Evolutionary conservation across 2,329 filamentous ascomycete species (phyloP).

Genomic region (Magnaporthiopsis rhizophila): DNA sequence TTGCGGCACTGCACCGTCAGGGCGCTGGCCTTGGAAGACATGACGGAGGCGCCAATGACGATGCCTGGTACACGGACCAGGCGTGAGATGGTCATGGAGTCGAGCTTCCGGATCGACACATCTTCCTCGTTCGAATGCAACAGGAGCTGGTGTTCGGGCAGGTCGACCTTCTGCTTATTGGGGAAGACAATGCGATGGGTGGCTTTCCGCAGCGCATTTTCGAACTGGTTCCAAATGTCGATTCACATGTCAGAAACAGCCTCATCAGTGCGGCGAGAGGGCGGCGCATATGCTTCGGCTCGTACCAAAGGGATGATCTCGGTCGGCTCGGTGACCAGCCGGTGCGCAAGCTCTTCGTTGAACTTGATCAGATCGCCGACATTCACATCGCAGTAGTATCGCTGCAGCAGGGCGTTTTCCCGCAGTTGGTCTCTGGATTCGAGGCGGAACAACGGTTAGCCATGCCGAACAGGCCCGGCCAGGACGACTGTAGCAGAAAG

Average conservation of each 20-base stretch:
- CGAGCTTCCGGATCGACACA: slow-evolving; percentile 88
- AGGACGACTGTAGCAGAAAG: background rate
- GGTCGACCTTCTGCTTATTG: slow-evolving; percentile 52
- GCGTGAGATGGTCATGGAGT: slow-evolving; percentile 84
- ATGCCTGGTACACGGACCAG: slow-evolving; percentile 97
- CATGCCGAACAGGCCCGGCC: too few relatives aligned
- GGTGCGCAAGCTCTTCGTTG: slow-evolving; percentile 89
- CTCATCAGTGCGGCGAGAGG: background rate
- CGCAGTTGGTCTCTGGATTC: slow-evolving; percentile 75
- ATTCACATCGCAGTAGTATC: slow-evolving; percentile 94
- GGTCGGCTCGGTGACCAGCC: slow-evolving; percentile 78
- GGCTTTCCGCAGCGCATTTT: slow-evolving; percentile 80
- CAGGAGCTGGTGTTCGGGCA: slow-evolving; percentile 90
- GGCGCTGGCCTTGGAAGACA: slow-evolving; percentile 89
- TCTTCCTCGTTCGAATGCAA: slow-evolving; percentile 87
- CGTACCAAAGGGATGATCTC: slow-evolving; percentile 86
- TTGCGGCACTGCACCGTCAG: slow-evolving; percentile 83
- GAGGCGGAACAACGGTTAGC: slow-evolving; percentile 19
- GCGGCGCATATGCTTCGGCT: slow-evolving; percentile 5
- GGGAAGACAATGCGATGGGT: slow-evolving; percentile 92
- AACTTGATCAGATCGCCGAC: slow-evolving; percentile 93
- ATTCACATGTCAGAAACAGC: background rate
- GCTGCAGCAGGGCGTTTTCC: slow-evolving; percentile 89
- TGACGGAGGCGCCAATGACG: slow-evolving; percentile 91
- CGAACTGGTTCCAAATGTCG: slow-evolving; percentile 56